These are phyloP conservation scores for Thalassiosira mediterranea DNA, from an alignment of 352 stramenopile species.

Conservation along the genomic window DNA sequence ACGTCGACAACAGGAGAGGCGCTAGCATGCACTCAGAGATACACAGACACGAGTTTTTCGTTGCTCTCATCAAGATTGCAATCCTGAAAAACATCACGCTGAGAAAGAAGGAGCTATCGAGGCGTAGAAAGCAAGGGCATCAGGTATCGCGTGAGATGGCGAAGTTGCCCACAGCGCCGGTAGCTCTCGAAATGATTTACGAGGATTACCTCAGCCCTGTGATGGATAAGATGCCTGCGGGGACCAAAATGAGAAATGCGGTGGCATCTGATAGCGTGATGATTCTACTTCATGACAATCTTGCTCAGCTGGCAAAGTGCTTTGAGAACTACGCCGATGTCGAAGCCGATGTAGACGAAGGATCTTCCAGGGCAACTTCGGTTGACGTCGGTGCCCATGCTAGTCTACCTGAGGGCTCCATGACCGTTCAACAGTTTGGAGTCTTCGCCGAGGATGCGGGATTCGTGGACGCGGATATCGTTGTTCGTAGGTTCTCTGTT, in stretches of 20 bases:
- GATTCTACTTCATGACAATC: conserved; percentile 30
- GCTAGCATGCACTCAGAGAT: conserved; percentile 34
- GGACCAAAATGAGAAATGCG: conserved; percentile 20
- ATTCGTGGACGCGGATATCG: conserved; percentile 12
- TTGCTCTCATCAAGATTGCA: conserved; percentile 28
- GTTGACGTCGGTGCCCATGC: too few species aligned
- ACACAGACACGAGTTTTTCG: conserved; percentile 23
- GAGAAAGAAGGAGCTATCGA: conserved; percentile 23
- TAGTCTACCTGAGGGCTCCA: too few species aligned
- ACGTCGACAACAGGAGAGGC: conserved; percentile 7
- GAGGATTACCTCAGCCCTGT: conserved; percentile 13
- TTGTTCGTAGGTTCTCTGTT: conserved; percentile 7
- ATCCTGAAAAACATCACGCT: conserved; percentile 14
- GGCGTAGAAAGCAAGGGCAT: conserved; percentile 7
- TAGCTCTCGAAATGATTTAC: conserved; percentile 26
- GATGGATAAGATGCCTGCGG: conserved; percentile 20
- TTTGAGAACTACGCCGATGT: conserved; percentile 7
- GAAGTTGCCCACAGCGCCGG: conserved; percentile 19
- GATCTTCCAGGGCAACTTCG: too few species aligned
- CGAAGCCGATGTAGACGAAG: not conserved
- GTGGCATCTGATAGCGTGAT: conserved; percentile 29
- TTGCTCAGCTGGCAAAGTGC: not conserved
- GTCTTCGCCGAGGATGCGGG: conserved; percentile 10
- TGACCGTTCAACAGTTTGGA: conserved; percentile 14
- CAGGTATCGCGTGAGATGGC: not conserved